Base-by-base conservation (phyloP, 768 basidiomycete genomes). In the Psilocybe subaeruginosa region DNA sequence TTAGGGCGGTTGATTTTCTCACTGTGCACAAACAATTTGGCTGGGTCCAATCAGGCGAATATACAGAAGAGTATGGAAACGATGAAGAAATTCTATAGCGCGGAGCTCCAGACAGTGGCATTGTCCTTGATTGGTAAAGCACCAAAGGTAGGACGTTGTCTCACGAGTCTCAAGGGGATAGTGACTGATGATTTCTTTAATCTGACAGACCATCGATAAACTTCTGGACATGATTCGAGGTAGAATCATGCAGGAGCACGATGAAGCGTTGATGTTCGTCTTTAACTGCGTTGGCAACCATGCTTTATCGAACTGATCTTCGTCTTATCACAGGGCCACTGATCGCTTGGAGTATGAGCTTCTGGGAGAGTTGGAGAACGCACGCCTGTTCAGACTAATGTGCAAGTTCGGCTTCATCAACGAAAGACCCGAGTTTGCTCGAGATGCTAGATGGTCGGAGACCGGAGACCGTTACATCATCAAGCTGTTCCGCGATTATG, bases 401-500 rank as follows among this genome's bases (percentile, higher is more conserved):
- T 89, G 89, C 73, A 99, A 99, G 77, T 90, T 99, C 67, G 95
- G 95, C 0, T 99, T 99, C 75, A 98, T 99, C 78, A 99, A 99
- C 72, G 97, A 99, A 71, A 84, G 97, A n/a, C 97, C 97, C 2
- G 97, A 99, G 95, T 98, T 97, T 68, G 91, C 95, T n/a, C 89
- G 91, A 45, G 97, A 98, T 69, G 88, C 93, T 1, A 85, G 96
- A 2, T 99, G 97, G 97, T 95, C 96, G 11, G 97, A 99, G 71
- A 99, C 97, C 0, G 97, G 97, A 1, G 97, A 99, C 70, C 81
- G 97, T 62, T 99, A 99, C 73, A 94, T 99, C 71, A 85, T 99
- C 80, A 98, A 97, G 80, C 84, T 99, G 49, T 99, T 99, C 83
- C 85, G 97, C 16, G 97, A 99, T 74, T 96, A 92, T 68, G 95